phyloP scores from a whole-genome alignment of 441 rosid species.

The Corymbia calophylla region DNA sequence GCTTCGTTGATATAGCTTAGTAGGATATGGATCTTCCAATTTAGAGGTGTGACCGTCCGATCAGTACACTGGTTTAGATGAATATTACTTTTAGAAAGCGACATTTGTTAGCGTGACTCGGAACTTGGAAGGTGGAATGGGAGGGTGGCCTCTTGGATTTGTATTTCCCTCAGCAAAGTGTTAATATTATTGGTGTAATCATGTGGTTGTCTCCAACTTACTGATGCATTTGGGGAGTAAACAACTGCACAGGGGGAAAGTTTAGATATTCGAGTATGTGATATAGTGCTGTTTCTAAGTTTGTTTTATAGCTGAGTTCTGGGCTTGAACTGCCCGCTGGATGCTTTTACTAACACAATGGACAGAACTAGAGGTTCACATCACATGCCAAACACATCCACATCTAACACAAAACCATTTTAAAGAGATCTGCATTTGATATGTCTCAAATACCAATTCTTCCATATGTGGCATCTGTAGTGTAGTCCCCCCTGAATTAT shows the following conservation, averaged over 20 bases:
- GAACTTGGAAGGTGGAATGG: neutral
- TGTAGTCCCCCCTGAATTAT: neutral
- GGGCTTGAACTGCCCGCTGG: neutral
- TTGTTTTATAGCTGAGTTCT: neutral
- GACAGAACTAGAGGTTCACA: neutral
- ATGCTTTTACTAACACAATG: neutral
- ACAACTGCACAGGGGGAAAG: neutral
- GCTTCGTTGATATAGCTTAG: neutral
- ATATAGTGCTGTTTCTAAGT: neutral
- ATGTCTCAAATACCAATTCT: neutral
- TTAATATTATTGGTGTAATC: neutral
- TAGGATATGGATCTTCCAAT: neutral
- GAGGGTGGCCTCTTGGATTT: neutral
- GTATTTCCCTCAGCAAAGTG: neutral
- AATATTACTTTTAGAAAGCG: neutral
- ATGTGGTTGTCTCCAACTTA: neutral
- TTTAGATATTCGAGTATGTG: neutral
- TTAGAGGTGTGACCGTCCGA: neutral
- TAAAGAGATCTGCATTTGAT: neutral
- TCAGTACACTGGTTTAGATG: neutral
- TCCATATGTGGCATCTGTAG: neutral
- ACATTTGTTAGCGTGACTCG: neutral
- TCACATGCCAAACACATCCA: neutral
- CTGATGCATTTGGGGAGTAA: neutral
- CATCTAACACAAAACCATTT: neutral